These are phyloP conservation scores for Cyclotella sp. DNA, from an alignment of 108 stramenopile genomes.

Conservation along the genomic window DNA sequence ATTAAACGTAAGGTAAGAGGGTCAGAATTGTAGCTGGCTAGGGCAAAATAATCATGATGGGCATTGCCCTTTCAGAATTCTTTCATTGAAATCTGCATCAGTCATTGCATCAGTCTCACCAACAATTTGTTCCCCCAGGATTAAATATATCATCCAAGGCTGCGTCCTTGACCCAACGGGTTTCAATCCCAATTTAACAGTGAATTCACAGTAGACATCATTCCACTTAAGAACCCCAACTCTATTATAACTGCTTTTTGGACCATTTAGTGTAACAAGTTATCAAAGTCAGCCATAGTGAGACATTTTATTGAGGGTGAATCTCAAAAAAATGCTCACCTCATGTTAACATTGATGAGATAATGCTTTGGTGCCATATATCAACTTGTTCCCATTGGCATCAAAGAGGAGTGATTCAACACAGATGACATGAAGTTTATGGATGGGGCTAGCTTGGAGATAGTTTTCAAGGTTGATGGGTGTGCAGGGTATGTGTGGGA, in stretches of 20 bases:
- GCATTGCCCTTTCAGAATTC: constrained; percentile 45
- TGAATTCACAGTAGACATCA: constrained; percentile 14
- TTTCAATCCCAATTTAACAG: constrained; percentile 37
- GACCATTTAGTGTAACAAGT: constrained; percentile 18
- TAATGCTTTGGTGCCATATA: neutral
- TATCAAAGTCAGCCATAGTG: constrained; percentile 13
- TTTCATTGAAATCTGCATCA: constrained; percentile 10
- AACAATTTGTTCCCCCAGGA: constrained; percentile 51
- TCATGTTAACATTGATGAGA: constrained; percentile 18
- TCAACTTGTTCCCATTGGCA: constrained; percentile 21
- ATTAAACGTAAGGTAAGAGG: constrained; percentile 47
- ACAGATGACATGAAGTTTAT: constrained; percentile 62
- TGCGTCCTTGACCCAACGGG: constrained; percentile 38
- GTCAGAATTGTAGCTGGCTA: constrained; percentile 52
- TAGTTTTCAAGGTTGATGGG: constrained; percentile 51
- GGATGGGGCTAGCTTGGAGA: constrained; percentile 53
- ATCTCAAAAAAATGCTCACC: constrained; percentile 31
- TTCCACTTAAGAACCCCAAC: constrained; percentile 31
- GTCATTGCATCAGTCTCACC: constrained; percentile 32
- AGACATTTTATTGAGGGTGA: constrained; percentile 41
- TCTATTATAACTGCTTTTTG: neutral
- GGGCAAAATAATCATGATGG: constrained; percentile 87
- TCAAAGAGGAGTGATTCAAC: constrained; percentile 37
- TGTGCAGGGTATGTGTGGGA: constrained; percentile 50
- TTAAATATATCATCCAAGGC: constrained; percentile 66